Conservation (phyloP, 2,329 filamentous ascomycete genomes). For the Cladophialophora immunda region DNA sequence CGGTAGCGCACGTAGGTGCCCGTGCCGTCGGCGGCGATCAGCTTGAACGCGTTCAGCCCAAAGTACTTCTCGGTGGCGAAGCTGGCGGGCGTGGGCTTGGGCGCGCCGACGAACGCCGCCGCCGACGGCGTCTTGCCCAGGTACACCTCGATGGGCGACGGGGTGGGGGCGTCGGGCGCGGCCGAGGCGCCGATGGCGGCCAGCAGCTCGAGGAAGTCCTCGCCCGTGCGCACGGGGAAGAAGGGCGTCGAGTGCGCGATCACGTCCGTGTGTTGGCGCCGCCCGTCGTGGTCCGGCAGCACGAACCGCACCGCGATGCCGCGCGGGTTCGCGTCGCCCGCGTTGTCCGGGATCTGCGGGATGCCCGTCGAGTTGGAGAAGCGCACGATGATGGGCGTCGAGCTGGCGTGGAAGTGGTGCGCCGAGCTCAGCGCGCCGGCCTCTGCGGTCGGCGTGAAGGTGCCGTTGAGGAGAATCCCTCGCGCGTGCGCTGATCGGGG, state of each 20-base stretch:
- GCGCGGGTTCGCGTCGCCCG: slow-evolving; percentile 58
- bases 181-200: slow-evolving; percentile 50
- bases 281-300: slow-evolving; percentile 48
- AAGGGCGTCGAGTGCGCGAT: slow-evolving; percentile 61
- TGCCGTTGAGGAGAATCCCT: slow-evolving; percentile 61
- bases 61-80: slow-evolving; percentile 61
- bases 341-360: slow-evolving; percentile 60
- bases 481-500: slow-evolving; percentile 63
- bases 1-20: slow-evolving; percentile 60
- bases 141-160: slow-evolving; percentile 44
- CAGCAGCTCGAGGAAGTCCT: slow-evolving; percentile 62
- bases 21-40: slow-evolving; percentile 51
- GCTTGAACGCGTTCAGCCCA: slow-evolving; percentile 47
- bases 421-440: slow-evolving; percentile 58
- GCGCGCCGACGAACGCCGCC: slow-evolving; percentile 56
- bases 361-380: slow-evolving; percentile 63
- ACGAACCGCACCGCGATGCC: slow-evolving; percentile 61
- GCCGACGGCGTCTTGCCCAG: slow-evolving; percentile 58
- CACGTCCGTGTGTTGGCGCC: slow-evolving; percentile 64
- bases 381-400: slow-evolving; percentile 58
- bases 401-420: slow-evolving; percentile 57
- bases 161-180: slow-evolving; percentile 37
- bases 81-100: slow-evolving; percentile 60
- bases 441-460: slow-evolving; percentile 58
- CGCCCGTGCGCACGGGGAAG: slow-evolving; percentile 63